A percentile compares a stretch with the other conserved stretches of the same genome.
Conservation (phyloP, 2,329 filamentous ascomycete species). For the Epichloe sylvatica region DNA sequence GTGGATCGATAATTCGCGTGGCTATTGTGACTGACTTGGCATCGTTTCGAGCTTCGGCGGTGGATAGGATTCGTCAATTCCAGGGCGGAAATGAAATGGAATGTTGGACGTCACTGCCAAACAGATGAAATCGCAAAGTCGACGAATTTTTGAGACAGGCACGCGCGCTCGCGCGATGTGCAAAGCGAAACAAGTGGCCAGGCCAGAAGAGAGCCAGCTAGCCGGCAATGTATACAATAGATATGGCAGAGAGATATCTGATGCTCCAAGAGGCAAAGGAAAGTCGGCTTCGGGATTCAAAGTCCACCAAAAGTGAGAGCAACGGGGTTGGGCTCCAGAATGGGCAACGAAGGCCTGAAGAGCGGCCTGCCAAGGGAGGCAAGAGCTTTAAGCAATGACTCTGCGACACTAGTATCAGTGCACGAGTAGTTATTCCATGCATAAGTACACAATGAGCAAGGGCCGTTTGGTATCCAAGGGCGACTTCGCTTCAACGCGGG, state of each 20-base stretch:
- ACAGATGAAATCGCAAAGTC: background rate
- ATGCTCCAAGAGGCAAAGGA: background rate
- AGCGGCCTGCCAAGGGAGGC: background rate
- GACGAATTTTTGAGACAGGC: background rate
- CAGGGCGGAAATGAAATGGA: background rate
- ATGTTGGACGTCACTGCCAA: background rate
- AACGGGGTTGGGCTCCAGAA: background rate
- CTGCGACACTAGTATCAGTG: background rate
- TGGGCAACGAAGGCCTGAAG: constrained; percentile 1
- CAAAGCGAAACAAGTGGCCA: background rate
- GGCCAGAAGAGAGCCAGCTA: background rate
- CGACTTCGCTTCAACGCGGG: constrained; percentile 9
- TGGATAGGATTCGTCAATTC: background rate
- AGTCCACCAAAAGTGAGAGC: background rate
- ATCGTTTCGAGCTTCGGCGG: constrained; percentile 2
- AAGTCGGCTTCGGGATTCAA: background rate
- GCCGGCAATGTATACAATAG: background rate
- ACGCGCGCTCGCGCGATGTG: background rate
- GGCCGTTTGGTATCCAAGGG: background rate
- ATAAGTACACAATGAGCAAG: background rate
- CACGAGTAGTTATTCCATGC: background rate
- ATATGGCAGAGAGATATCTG: constrained; percentile 1
- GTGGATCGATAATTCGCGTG: background rate
- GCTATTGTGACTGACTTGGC: background rate
- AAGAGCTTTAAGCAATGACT: background rate